Base-by-base conservation (phyloP, 805 yeast species). In the Schwanniomyces occidentalis region DNA sequence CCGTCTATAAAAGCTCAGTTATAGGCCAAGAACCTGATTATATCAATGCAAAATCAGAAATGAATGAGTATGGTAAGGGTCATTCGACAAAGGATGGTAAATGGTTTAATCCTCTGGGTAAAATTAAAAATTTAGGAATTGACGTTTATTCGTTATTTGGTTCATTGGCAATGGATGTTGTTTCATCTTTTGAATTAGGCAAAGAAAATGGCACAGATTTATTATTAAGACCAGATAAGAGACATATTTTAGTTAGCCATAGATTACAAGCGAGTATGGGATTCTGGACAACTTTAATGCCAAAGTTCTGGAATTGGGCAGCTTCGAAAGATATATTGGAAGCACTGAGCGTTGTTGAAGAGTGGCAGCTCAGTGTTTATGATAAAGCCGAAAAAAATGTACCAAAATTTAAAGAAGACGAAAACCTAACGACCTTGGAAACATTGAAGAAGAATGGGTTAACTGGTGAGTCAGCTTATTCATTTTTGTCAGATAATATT, bases 151-250 rank as follows among this genome's bases (percentile, higher is more conserved):
- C 75, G 13, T 52, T 83, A n/a, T 82, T 82, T 65, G 80, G 79
- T n/a, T 61, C 80, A 12, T 63, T 83, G 48, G 89, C 90, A 4
- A 75, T 83, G 78, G 89, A 82, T 47, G 81, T 78, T 3, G 78
- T 82, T 2, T 71, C 81, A 2, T 70, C 73, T 14, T 79, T 80
- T 48, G 77, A 78, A 37, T 67, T 80, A 39, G 90, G 90, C 0
- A 43, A 52, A 0, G 55, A 61, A 6, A 64, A 69, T 35, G 71
- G 79, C 12, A 61, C 76, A 1, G 54, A 73, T 23, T 55, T 78
- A 22, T 47, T 80, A 22, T 40, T 53, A 5, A 63, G 68, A 34
- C 66, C 69, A 3, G 53, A 51, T 15, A 54, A 63, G 7, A 41
- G 66, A 14, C 73, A 69, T 21, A 61, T 69, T 17, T 48, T 67